Base-by-base conservation (phyloP, 768 basidiomycete genomes). In the Scleroderma bovista region DNA sequence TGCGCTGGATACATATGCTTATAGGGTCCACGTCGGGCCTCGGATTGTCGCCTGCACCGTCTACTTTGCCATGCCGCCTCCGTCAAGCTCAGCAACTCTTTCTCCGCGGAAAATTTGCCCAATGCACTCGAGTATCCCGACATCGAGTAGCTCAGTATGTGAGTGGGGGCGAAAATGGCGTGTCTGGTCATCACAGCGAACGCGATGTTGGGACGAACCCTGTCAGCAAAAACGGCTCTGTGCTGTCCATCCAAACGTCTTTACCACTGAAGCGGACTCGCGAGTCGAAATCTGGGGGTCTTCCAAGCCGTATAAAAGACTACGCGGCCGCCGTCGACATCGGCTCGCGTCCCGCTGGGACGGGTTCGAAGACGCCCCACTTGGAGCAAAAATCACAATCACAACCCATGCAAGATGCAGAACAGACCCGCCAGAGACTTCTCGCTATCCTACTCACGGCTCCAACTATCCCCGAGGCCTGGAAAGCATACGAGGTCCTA, bases 1-100 rank as follows among this genome's bases (percentile, higher is more conserved):
- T 84, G 80, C 73, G 75, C 57, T 60, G 71, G 55, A 60, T 54
- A 81, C 86, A 82, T 78, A 90, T 89, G 87, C 79, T 87, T 71
- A 81, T 81, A 81, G 85, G 79, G 80, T 85, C 84, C 79, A 82
- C 79, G 75, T 77, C 76, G 78, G 82, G 81, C 79, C 76, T 79
- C 74, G 72, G 67, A 73, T 67, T 71, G 55, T 66, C 69, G 63
- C 64, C 62, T 57, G 59, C 61, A 60, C 56, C 61, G 40, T 52
- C 57, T n/a, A 57, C 60, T 45, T 58, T 57, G 45, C 57, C 60
- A 68, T 72, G 68, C 65, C 62, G 60, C 40, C 53, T 56, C 48
- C 52, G 44, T 50, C 59, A 49, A 37, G 52, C 51, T 42, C 48
- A 49, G 29, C 50, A 23, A 31, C 46, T 49, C 45, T 59, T 50